Evolutionary conservation across 2,329 filamentous ascomycete genomes (phyloP), one percentile per base, ranked within the genome.

Genomic region (Aphanocladium album): DNA sequence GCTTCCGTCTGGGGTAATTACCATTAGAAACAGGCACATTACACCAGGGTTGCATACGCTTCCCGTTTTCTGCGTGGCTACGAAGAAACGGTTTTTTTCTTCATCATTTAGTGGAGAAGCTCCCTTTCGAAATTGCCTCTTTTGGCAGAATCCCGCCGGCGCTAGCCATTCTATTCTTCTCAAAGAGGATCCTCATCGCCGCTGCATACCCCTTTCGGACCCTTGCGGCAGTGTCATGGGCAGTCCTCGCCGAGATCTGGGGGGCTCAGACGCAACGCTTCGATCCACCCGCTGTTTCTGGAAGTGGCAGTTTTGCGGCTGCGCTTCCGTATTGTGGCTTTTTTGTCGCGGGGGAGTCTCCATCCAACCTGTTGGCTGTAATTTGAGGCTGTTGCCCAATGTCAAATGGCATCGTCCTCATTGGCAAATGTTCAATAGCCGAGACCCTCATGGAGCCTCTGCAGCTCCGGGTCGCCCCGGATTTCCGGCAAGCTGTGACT

Each of bases 1-100:
- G 59, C 52, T 50, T 51, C 59, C 59, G 59, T 61, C 59, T 17
- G 59, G 59, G 59, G 59, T 61, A 61, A 43, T 47, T 33, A 41
- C 25, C 9, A 51, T 51, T 25, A 41, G 33, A 55, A 49, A 55
- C 35, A 35, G 25, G 45, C 21, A 21, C 23, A 46, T 41, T 39
- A 35, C 49, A 39, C 16, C 43, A 43, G 58, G 30, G 58, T 60
- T 27, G 21, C 16, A 50, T 17, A 27, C 25, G 17, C 27, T 33
- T 19, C 25, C 35, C 21, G 14, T 27, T 35, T 41, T 35, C 23
- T 41, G 25, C 50, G 33, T 27, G 2, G 46, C 19, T 17, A 39
- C 30, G 11, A 47, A 39, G 43, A 41, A 35, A 54, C 43, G 47
- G 41, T 30, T 39, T 17, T 54, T 53, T 51, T 47, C 30, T 30